phyloP scores from a whole-genome alignment of 805 yeast genomes.

The Candida pseudoglaebosa region DNA sequence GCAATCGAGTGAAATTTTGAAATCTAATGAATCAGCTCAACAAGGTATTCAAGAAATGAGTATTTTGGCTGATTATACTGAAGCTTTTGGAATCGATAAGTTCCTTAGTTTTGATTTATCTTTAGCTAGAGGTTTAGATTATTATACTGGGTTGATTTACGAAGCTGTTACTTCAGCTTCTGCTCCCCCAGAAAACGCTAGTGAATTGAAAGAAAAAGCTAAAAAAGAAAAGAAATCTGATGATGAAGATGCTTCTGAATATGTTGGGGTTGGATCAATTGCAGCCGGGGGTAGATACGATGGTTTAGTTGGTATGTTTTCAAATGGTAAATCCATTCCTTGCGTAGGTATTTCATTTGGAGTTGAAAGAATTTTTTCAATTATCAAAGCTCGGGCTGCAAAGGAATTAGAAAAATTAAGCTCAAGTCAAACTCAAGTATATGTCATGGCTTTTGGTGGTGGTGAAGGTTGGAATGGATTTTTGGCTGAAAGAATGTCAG shows the following conservation, averaged over 20 bases:
- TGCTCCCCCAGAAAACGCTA: slow-evolving; percentile 88
- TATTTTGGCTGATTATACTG: slow-evolving; percentile 68
- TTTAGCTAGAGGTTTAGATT: slow-evolving; percentile 94
- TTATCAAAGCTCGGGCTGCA: slow-evolving; percentile 73
- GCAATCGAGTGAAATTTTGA: slow-evolving; percentile 53
- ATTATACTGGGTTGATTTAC: slow-evolving; percentile 94
- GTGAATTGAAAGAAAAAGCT: slow-evolving; percentile 54
- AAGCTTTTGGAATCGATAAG: slow-evolving; percentile 71
- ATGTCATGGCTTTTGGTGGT: slow-evolving; percentile 97
- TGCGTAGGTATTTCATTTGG: slow-evolving; percentile 98
- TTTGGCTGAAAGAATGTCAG: slow-evolving; percentile 83
- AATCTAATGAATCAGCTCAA: slow-evolving; percentile 66
- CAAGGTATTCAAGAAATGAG: slow-evolving; percentile 80
- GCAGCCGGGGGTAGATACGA: slow-evolving; percentile 99
- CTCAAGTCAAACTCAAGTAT: slow-evolving; percentile 88
- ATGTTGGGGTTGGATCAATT: slow-evolving; percentile 97
- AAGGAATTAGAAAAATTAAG: slow-evolving; percentile 59
- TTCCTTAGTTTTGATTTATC: slow-evolving; percentile 86
- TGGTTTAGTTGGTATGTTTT: slow-evolving; percentile 94
- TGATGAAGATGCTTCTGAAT: slow-evolving; percentile 85
- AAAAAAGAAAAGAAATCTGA: slow-evolving; percentile 23
- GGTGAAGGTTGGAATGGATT: slow-evolving; percentile 96
- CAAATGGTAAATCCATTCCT: slow-evolving; percentile 87
- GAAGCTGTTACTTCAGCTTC: slow-evolving; percentile 95
- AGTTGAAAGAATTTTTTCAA: slow-evolving; percentile 89